Evolutionary conservation across 805 yeast species (phyloP), one percentile per base, ranked within the genome.

Genomic region (Candida krabiensis): DNA sequence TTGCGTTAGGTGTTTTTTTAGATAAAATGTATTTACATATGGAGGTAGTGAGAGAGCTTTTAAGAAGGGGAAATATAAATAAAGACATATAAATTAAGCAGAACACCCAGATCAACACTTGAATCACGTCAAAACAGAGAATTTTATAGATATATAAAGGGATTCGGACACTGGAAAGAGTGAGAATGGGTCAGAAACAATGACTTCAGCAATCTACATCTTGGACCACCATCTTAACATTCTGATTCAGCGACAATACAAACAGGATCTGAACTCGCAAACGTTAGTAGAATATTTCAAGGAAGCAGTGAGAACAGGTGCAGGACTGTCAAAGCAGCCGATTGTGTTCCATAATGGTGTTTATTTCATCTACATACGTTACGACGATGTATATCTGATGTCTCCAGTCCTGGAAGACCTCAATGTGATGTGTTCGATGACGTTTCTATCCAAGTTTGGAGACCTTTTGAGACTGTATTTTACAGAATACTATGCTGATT

Each of bases 371-470:
- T 76, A 72, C 49, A 59, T 80, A 9, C 62, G 64, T 44, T 76
- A 70, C 40, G 70, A 77, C 44, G 70, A 66, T 37, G 50, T 77
- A 3, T 45, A 67, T 4, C 34, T 75, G 9, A 40, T 76, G 55
- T 63, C 71, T 3, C 75, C 72, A 1, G 52, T 70, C 2, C 50
- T 63, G 17, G 53, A 53, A 21, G 80, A 83, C 51, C 55, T 74
- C 38, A 77, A 84, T 60, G 77, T 70, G 5, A 72, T 83, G 77
- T 73, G 77, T 56, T 62, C 73, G 15, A 53, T 83, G 31, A 64
- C 77, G 5, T 85, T 83, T 52, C 56, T 86, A 23, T 67, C 74
- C 37, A 70, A 67, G 33, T 63, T 75, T 17, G 65, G 70, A 19
- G 62, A 63, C 15, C 66, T 75, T 15, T 48, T 79, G 34, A 65